phyloP scores from a whole-genome alignment of 176 grass and related monocot genomes.

The Urochloa ruziziensis region DNA sequence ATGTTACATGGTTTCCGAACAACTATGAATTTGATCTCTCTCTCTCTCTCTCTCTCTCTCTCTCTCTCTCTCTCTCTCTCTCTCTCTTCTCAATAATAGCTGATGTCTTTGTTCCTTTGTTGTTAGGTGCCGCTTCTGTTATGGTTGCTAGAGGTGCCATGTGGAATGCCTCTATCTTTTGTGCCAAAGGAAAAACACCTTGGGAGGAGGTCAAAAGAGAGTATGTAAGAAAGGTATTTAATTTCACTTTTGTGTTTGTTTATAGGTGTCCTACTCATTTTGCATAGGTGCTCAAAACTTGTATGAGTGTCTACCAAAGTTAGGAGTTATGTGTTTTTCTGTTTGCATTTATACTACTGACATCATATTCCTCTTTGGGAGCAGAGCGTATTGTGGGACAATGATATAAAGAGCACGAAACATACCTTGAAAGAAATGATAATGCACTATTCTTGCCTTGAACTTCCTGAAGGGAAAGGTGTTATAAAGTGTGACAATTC shows the following conservation, averaged over 20 bases:
- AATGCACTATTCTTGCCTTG: conserved; percentile 90
- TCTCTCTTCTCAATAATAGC: neutral
- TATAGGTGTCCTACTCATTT: neutral
- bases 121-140: conserved; percentile 76
- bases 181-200: conserved; percentile 61
- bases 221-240: conserved; percentile 84
- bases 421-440: conserved; percentile 91
- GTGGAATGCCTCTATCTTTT: conserved; percentile 94
- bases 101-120: conserved; percentile 26
- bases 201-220: conserved; percentile 91
- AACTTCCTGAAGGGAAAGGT: conserved; percentile 82
- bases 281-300: neutral
- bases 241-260: conserved; percentile 7
- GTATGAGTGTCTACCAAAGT: neutral
- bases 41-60: no score
- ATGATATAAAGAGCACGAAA: conserved; percentile 95
- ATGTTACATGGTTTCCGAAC: conserved; percentile 8
- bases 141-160: conserved; percentile 98
- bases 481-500: conserved; percentile 70
- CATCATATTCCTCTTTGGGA: conserved; percentile 23
- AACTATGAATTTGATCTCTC: neutral
- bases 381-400: conserved; percentile 97
- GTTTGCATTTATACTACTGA: neutral
- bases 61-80: no score
- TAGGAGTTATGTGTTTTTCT: conserved; percentile 12